Evolutionary conservation across 1,284 basidiomycete species (phyloP).

Genomic region (Uromyces viciae-fabae): DNA sequence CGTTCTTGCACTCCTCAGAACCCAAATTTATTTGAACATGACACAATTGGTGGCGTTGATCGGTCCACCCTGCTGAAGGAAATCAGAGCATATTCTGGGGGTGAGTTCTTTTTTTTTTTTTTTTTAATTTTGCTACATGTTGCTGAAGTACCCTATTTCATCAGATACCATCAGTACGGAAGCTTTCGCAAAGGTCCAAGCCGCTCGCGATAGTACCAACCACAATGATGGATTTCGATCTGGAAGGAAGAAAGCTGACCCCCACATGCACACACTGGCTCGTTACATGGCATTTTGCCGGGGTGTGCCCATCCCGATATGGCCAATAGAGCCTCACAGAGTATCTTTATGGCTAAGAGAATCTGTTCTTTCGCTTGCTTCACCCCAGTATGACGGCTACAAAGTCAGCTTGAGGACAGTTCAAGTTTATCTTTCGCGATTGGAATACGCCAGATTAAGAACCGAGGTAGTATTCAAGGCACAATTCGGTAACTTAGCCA

Average conservation of each 20-base stretch:
- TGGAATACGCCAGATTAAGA: slow-evolving; percentile 35
- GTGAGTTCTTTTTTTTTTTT: too few species aligned
- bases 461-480: slow-evolving; percentile 28
- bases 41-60: slow-evolving; percentile 12
- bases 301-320: slow-evolving; percentile 14
- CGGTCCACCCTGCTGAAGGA: background rate
- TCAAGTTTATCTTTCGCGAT: slow-evolving; percentile 40
- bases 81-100: slow-evolving; percentile 15
- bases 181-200: slow-evolving; percentile 22
- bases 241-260: slow-evolving; percentile 31
- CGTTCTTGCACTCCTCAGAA: background rate
- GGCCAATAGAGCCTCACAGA: slow-evolving; percentile 32
- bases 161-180: slow-evolving; percentile 7
- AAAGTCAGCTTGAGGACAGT: slow-evolving; percentile 39
- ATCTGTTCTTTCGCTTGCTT: slow-evolving; percentile 35
- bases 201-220: background rate
- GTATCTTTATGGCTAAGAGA: slow-evolving; percentile 38
- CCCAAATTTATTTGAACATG: background rate
- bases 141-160: background rate
- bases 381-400: slow-evolving; percentile 19
- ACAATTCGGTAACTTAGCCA: slow-evolving; percentile 15
- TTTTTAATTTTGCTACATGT: too few species aligned
- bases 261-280: slow-evolving; percentile 34
- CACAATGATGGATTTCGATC: background rate
- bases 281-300: slow-evolving; percentile 39